These are phyloP conservation scores for Colletotrichum sp. DNA, from an alignment of 2,329 filamentous ascomycete genomes.

Conservation along the genomic window DNA sequence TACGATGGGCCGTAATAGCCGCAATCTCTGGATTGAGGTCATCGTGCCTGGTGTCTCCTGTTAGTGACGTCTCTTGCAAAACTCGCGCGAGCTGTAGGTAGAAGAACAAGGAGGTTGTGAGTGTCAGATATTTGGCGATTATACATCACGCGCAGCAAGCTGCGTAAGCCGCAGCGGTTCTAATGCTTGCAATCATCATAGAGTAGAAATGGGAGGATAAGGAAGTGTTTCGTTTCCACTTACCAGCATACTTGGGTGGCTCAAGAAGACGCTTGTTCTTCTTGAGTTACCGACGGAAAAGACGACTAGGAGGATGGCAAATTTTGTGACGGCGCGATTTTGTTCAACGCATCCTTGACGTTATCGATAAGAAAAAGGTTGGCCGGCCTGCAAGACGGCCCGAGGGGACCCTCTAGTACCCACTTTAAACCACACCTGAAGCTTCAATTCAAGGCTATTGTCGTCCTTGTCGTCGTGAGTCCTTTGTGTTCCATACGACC, in stretches of 20 bases:
- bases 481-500: neutral
- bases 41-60: constrained; percentile 28
- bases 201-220: neutral
- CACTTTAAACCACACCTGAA: neutral
- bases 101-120: constrained; percentile 1
- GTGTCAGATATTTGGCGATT: constrained; percentile 44
- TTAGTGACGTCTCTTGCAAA: constrained; percentile 17
- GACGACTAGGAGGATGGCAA: neutral
- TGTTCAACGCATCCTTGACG: neutral
- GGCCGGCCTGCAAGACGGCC: constrained; percentile 1
- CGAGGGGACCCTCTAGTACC: neutral
- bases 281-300: neutral
- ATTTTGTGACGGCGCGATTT: constrained; percentile 1
- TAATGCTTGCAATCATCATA: constrained; percentile 45
- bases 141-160: constrained; percentile 47
- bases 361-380: constrained; percentile 15
- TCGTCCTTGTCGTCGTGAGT: neutral
- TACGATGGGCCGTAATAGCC: constrained; percentile 28
- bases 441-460: neutral
- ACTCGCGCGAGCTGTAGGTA: constrained; percentile 24
- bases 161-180: constrained; percentile 57
- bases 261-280: constrained; percentile 15
- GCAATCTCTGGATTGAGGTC: constrained; percentile 40
- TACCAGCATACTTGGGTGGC: constrained; percentile 14
- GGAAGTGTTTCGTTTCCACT: neutral